Conservation (phyloP, 192 early-diverging fungal species). For the Geranomyces michiganensis region DNA sequence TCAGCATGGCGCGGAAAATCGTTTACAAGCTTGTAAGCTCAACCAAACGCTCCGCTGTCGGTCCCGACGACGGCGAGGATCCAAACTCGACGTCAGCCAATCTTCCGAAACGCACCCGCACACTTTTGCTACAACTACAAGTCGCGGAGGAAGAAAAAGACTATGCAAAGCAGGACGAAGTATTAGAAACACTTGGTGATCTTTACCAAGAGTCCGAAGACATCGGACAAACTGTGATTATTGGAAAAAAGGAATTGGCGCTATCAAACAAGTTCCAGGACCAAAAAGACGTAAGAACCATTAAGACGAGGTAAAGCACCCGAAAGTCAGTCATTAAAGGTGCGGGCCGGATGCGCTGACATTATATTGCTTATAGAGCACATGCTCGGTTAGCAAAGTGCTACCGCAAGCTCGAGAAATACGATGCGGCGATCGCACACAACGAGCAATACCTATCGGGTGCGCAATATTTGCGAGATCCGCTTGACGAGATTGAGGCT, state of each 20-base stretch:
- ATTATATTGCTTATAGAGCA: slow-evolving; percentile 1
- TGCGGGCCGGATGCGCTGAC: background rate
- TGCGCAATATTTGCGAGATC: slow-evolving; percentile 23
- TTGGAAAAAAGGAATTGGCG: slow-evolving; percentile 25
- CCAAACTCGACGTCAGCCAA: background rate
- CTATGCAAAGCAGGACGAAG: slow-evolving; percentile 5
- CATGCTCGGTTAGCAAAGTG: slow-evolving; percentile 18
- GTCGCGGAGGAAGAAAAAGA: slow-evolving; percentile 24
- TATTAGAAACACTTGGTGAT: slow-evolving; percentile 23
- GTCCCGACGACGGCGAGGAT: no score
- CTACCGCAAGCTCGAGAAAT: slow-evolving; percentile 23
- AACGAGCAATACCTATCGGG: slow-evolving; percentile 9
- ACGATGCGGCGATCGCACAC: slow-evolving; percentile 18
- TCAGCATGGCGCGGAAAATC: no score
- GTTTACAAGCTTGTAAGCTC: no score
- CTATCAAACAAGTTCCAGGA: background rate
- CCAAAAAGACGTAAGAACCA: background rate
- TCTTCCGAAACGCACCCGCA: slow-evolving; percentile 30
- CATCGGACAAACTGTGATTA: slow-evolving; percentile 8
- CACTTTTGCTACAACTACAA: slow-evolving; percentile 16
- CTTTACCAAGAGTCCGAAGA: slow-evolving; percentile 34
- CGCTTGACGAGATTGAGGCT: slow-evolving; percentile 18
- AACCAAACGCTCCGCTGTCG: no score
- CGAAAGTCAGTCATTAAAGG: background rate
- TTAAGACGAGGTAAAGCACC: slow-evolving; percentile 3